A percentile compares a stretch with the other conserved stretches of the same genome.
These are phyloP conservation scores for Zymoseptoria tritici DNA, from an alignment of 2,329 filamentous ascomycete species.

Conservation along the genomic window DNA sequence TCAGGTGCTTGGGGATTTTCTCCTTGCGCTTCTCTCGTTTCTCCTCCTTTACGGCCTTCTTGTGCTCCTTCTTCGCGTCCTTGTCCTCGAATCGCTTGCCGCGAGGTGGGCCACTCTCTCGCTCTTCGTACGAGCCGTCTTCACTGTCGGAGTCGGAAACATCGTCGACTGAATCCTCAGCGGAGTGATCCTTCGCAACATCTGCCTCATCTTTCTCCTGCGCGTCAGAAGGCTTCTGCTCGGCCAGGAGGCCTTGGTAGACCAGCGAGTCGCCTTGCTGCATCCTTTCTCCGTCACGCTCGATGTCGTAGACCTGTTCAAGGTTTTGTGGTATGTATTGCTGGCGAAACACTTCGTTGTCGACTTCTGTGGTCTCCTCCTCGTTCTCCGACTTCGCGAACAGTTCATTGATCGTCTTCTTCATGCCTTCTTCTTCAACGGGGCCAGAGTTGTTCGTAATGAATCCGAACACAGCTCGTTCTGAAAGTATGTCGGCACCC, in stretches of 20 bases:
- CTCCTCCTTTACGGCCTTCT: constrained; percentile 85
- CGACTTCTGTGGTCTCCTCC: constrained; percentile 56
- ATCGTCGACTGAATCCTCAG: constrained; percentile 21
- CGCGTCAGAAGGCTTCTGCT: constrained; percentile 44
- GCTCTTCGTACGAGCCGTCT: background rate
- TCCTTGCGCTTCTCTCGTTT: constrained; percentile 88
- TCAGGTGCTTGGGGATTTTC: constrained; percentile 93
- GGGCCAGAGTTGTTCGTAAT: constrained; percentile 58
- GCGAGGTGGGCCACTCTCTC: constrained; percentile 56
- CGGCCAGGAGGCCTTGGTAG: constrained; percentile 76
- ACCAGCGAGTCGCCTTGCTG: constrained; percentile 68
- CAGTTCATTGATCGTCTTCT: constrained; percentile 57
- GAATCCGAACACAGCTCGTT: constrained; percentile 77
- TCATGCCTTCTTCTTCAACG: constrained; percentile 55
- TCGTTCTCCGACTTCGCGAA: constrained; percentile 49
- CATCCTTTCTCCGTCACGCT: constrained; percentile 77
- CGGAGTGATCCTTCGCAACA: constrained; percentile 30
- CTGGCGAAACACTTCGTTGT: constrained; percentile 88
- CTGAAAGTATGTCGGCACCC: constrained; percentile 71
- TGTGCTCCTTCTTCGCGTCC: constrained; percentile 82
- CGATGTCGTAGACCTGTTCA: constrained; percentile 92
- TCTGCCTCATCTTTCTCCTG: constrained; percentile 32
- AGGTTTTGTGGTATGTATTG: constrained; percentile 95
- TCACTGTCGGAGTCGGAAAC: background rate
- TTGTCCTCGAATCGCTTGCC: constrained; percentile 88